Evolutionary conservation across 768 basidiomycete genomes (phyloP).

Genomic region (Collybia mongolica): DNA sequence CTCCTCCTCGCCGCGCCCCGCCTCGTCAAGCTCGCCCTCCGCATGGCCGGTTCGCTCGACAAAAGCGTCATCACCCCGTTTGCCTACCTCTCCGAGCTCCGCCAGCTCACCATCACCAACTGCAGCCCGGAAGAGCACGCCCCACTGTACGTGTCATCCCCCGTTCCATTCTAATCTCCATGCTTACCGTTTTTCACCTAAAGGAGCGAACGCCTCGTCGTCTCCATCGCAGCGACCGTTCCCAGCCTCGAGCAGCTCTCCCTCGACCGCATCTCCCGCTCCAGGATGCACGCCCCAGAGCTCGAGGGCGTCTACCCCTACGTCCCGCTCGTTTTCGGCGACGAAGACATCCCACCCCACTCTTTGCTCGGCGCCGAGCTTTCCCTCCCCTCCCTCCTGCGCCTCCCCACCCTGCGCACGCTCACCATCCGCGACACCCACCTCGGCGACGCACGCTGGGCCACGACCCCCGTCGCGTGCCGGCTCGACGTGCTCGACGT

Average conservation of each 20-base stretch:
- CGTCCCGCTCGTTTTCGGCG: conserved; percentile 61
- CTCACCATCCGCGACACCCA: conserved; percentile 72
- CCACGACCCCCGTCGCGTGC: conserved; percentile 48
- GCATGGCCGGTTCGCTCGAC: conserved; percentile 47
- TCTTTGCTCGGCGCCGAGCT: conserved; percentile 54
- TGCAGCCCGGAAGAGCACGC: conserved; percentile 34
- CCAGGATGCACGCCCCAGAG: conserved; percentile 61
- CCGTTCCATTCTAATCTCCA: conserved; percentile 5
- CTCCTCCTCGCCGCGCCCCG: conserved; percentile 50
- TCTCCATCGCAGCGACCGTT: conserved; percentile 62
- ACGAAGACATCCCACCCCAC: conserved; percentile 59
- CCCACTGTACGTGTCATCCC: conserved; percentile 43
- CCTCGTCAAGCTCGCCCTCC: conserved; percentile 46
- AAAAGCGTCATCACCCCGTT: conserved; percentile 50
- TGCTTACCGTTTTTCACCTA: neutral
- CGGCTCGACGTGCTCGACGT: conserved; percentile 57
- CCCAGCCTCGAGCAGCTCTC: conserved; percentile 54
- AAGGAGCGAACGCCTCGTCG: conserved; percentile 70
- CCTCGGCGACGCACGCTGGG: conserved; percentile 62
- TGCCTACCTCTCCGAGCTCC: conserved; percentile 38
- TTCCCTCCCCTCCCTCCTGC: conserved; percentile 63
- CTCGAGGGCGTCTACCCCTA: conserved; percentile 51
- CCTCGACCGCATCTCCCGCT: conserved; percentile 65
- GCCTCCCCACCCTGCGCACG: conserved; percentile 56
- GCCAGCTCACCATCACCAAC: conserved; percentile 47